Percentiles rank a stretch among this genome's conserved stretches.
phyloP scores from a whole-genome alignment of 441 rosid genomes.

The Pelargonium cotyledonis region DNA sequence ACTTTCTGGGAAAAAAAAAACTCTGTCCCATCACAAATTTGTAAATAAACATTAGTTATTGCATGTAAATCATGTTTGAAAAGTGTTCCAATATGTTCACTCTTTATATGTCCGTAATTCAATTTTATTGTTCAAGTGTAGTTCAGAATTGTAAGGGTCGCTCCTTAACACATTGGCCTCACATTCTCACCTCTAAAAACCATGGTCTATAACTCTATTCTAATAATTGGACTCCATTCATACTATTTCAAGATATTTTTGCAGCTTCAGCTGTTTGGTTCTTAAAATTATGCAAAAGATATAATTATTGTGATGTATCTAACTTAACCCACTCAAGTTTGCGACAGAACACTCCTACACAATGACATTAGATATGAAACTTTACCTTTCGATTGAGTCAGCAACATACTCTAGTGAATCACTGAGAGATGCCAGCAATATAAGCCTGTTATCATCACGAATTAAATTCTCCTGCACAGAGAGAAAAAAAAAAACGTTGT shows the following conservation, averaged over 20 bases:
- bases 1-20: not conserved
- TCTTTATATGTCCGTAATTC: not conserved
- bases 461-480: slow-evolving; percentile 78
- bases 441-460: slow-evolving; percentile 86
- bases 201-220: not conserved
- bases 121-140: not conserved
- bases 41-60: not conserved
- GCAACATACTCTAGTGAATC: slow-evolving; percentile 98
- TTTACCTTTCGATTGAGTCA: slow-evolving; percentile 88
- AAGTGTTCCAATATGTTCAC: not conserved
- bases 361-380: not conserved
- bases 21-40: no score
- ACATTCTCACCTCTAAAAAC: not conserved
- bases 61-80: not conserved
- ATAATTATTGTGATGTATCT: not conserved
- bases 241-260: not conserved
- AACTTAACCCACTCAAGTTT: not conserved
- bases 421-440: slow-evolving; percentile 91
- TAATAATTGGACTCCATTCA: not conserved
- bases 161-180: not conserved
- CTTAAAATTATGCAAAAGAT: not conserved
- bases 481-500: slow-evolving; percentile 6
- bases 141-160: not conserved
- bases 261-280: not conserved
- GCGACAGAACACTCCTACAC: not conserved